phyloP scores from a whole-genome alignment of 2,329 filamentous ascomycete genomes.

The Tothia fuscella region DNA sequence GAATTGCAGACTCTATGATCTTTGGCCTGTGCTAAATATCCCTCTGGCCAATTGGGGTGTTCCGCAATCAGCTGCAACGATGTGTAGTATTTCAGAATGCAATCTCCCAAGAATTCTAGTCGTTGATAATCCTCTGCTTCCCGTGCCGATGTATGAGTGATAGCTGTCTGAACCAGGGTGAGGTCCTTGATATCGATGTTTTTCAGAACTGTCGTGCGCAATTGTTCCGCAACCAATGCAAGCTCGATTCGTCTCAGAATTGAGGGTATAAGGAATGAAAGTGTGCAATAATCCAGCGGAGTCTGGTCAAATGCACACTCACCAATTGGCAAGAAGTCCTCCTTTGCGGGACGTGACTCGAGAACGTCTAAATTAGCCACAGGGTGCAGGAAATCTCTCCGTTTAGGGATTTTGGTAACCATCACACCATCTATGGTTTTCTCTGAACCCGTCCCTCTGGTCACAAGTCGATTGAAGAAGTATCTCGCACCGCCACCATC shows the following conservation, averaged over 20 bases:
- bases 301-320: conserved; percentile 38
- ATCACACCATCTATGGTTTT: too few species aligned
- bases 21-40: conserved; percentile 57
- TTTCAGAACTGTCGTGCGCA: conserved; percentile 45
- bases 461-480: too few species aligned
- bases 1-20: conserved; percentile 62
- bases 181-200: conserved; percentile 42
- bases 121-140: conserved; percentile 63
- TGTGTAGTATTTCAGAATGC: conserved; percentile 63
- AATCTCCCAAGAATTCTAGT: conserved; percentile 79
- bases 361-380: conserved; percentile 10
- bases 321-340: conserved; percentile 36
- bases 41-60: conserved; percentile 60
- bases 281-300: conserved; percentile 33
- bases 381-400: conserved; percentile 48
- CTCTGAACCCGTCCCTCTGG: too few species aligned
- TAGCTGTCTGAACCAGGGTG: conserved; percentile 52
- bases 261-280: conserved; percentile 56
- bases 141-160: conserved; percentile 51
- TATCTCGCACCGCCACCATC: too few species aligned
- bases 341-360: conserved; percentile 28
- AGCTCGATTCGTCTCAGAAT: conserved; percentile 60
- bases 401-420: conserved; percentile 36
- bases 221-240: conserved; percentile 47
- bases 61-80: conserved; percentile 51